phyloP scores from a whole-genome alignment of 768 basidiomycete species.

The Trichaptum fuscoviolaceum region DNA sequence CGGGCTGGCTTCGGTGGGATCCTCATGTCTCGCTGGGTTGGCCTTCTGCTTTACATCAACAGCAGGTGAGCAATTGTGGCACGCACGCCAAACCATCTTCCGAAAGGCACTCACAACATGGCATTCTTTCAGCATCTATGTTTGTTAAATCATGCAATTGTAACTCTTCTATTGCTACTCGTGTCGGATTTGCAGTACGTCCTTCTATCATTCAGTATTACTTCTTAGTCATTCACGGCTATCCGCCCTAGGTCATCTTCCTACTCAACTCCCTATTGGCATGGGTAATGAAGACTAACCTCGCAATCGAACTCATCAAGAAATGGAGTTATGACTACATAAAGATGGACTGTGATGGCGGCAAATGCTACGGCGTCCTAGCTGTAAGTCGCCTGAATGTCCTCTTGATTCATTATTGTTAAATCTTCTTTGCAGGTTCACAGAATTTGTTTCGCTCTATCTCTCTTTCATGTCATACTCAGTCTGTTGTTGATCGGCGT shows the following conservation, averaged over 20 bases:
- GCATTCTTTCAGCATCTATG: slow-evolving; percentile 68
- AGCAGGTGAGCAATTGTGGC: slow-evolving; percentile 49
- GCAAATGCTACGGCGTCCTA: slow-evolving; percentile 93
- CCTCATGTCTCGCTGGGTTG: slow-evolving; percentile 78
- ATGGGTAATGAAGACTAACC: slow-evolving; percentile 92
- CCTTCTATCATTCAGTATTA: neutral
- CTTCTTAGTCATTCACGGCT: neutral
- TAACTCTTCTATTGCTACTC: slow-evolving; percentile 96
- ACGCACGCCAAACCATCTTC: neutral
- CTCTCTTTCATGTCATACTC: slow-evolving; percentile 82
- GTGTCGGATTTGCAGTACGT: slow-evolving; percentile 89
- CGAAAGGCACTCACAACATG: slow-evolving; percentile 6
- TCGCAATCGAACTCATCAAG: slow-evolving; percentile 81
- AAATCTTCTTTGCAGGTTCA: slow-evolving; percentile 55
- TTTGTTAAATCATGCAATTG: slow-evolving; percentile 99
- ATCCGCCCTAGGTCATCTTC: slow-evolving; percentile 74
- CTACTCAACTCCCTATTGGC: slow-evolving; percentile 92
- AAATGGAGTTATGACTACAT: slow-evolving; percentile 95
- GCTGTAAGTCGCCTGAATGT: slow-evolving; percentile 54
- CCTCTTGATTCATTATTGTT: neutral
- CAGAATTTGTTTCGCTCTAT: slow-evolving; percentile 92
- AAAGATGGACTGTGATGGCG: slow-evolving; percentile 93
- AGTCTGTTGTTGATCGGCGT: slow-evolving; percentile 80
- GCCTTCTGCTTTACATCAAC: slow-evolving; percentile 87
- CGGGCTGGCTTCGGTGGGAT: slow-evolving; percentile 60